These are phyloP conservation scores for Perilla frutescens DNA, from an alignment of 257 asterid genomes.

Conservation along the genomic window DNA sequence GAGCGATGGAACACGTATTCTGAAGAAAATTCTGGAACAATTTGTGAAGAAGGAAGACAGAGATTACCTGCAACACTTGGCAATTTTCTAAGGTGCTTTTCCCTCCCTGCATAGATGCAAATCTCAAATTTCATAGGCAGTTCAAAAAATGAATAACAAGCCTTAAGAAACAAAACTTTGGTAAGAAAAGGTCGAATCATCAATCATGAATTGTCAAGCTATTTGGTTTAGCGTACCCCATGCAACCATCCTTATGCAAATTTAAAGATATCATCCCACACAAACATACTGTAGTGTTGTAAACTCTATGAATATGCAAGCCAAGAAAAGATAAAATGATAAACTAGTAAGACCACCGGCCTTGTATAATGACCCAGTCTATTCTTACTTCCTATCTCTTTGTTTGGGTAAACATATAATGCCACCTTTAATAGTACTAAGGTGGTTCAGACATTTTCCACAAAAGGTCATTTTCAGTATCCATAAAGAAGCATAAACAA, in stretches of 20 bases:
- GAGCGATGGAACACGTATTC: neutral
- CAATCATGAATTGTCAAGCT: slow-evolving; percentile 11
- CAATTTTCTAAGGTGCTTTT: slow-evolving; percentile 93
- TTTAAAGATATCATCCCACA: neutral
- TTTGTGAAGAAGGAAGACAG: slow-evolving; percentile 13
- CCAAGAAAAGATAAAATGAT: neutral
- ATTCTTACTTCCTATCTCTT: neutral
- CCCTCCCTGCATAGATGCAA: slow-evolving; percentile 72
- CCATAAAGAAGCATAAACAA: slow-evolving; percentile 16
- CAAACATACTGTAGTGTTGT: neutral
- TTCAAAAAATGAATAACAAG: slow-evolving; percentile 8
- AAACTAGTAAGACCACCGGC: neutral
- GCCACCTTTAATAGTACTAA: neutral
- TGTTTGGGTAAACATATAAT: neutral
- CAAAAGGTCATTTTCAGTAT: neutral
- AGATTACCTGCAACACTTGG: slow-evolving; percentile 88
- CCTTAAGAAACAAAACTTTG: slow-evolving; percentile 23
- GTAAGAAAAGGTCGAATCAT: neutral
- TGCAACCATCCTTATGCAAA: slow-evolving; percentile 6
- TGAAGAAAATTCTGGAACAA: neutral
- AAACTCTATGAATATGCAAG: neutral
- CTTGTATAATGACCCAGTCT: slow-evolving; percentile 1
- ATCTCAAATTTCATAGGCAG: slow-evolving; percentile 33
- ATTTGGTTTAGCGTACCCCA: slow-evolving; percentile 2
- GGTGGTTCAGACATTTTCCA: slow-evolving; percentile 3